Conservation (phyloP, 139 green algal species). For the Volvox reticuliferus region DNA sequence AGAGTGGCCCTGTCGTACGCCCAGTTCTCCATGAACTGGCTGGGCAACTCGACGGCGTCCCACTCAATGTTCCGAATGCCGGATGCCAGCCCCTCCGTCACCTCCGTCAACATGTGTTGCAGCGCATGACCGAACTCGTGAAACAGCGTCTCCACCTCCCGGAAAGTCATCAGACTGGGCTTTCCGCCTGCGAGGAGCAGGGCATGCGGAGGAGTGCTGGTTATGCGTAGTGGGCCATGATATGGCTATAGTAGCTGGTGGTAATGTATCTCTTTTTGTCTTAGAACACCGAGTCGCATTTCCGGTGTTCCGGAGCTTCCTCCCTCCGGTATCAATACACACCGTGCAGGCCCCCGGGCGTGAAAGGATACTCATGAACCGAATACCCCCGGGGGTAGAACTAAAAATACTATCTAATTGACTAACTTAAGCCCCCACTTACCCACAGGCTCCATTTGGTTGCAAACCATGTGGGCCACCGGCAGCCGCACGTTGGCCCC, state of each 20-base stretch:
- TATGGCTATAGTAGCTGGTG: too few species aligned
- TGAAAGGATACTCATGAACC: too few species aligned
- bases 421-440: conserved; percentile 25
- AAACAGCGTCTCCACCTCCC: conserved; percentile 97
- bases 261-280: too few species aligned
- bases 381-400: too few species aligned
- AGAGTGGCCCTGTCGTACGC: conserved; percentile 85
- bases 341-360: too few species aligned
- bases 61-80: conserved; percentile 94
- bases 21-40: conserved; percentile 97
- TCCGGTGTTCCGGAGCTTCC: too few species aligned
- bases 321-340: too few species aligned
- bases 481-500: conserved; percentile 85
- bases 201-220: background rate
- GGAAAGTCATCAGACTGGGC: conserved; percentile 97
- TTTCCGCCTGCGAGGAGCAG: conserved; percentile 51
- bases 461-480: conserved; percentile 97
- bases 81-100: conserved; percentile 86
- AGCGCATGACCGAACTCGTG: conserved; percentile 95
- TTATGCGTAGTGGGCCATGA: too few species aligned
- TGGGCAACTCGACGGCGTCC: conserved; percentile 90
- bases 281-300: too few species aligned
- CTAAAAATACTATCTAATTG: too few species aligned
- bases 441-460: conserved; percentile 93
- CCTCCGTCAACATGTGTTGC: conserved; percentile 96